Evolutionary conservation across 2,329 filamentous ascomycete genomes (phyloP).

Genomic region (Beauveria scarabaeidicola): DNA sequence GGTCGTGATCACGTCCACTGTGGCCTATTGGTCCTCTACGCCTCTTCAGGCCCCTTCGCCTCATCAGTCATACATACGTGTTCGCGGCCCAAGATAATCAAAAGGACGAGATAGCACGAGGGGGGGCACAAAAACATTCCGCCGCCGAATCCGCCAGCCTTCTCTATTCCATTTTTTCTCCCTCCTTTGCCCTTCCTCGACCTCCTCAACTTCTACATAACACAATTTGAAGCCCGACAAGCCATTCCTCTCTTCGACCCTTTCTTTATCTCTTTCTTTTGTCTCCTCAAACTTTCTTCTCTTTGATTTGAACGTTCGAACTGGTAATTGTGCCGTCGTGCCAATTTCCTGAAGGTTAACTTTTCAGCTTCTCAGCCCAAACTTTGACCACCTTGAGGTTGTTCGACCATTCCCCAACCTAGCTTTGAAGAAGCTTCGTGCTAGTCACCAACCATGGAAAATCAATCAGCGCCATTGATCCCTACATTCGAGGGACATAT

Average conservation of each 20-base stretch:
- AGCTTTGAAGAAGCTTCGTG: background rate
- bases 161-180: background rate
- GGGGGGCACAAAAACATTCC: background rate
- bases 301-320: background rate
- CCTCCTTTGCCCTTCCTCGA: background rate
- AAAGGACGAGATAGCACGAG: background rate
- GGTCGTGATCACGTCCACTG: background rate
- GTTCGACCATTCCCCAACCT: background rate
- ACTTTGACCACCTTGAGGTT: background rate
- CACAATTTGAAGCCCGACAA: background rate
- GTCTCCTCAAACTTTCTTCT: background rate
- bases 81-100: background rate
- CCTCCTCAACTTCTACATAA: background rate
- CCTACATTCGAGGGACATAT: slow-evolving; percentile 63
- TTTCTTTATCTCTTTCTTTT: background rate
- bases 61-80: background rate
- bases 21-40: background rate
- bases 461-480: slow-evolving; percentile 32
- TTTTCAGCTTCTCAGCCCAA: background rate
- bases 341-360: background rate
- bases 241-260: background rate
- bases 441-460: slow-evolving; percentile 19
- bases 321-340: background rate
- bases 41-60: background rate
- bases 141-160: background rate